Evolutionary conservation across 2,329 filamentous ascomycete genomes (phyloP).

Genomic region (Mollisiaceae sp.): DNA sequence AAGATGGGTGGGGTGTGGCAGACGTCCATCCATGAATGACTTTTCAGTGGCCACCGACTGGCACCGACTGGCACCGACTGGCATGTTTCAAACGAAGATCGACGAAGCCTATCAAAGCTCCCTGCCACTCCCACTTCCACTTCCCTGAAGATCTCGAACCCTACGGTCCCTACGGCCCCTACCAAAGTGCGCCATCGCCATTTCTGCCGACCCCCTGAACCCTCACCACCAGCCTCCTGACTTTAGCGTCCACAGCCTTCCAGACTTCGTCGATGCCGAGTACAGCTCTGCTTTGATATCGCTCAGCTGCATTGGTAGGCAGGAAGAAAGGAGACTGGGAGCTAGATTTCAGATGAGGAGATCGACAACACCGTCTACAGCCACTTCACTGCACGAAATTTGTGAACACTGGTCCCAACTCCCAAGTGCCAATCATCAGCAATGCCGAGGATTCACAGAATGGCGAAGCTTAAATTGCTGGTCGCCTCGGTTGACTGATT

Average conservation of each 20-base stretch:
- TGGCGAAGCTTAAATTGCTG: background rate
- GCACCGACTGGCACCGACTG: background rate
- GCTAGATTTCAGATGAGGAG: background rate
- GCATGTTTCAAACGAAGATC: slow-evolving; percentile 17
- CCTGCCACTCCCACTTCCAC: too few species aligned
- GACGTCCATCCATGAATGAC: background rate
- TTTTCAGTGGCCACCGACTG: background rate
- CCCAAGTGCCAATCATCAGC: background rate
- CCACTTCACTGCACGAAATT: slow-evolving; percentile 1
- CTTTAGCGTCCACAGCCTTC: background rate
- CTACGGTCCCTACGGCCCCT: background rate
- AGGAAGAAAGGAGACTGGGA: background rate
- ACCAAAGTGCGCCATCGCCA: background rate
- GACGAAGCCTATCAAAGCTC: slow-evolving; percentile 10
- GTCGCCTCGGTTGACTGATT: slow-evolving; percentile 4
- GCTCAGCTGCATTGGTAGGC: slow-evolving; percentile 4
- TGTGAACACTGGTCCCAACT: background rate
- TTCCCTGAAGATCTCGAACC: slow-evolving; percentile 19
- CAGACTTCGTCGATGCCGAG: slow-evolving; percentile 13
- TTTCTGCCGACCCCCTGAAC: slow-evolving; percentile 1
- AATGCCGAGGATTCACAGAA: background rate
- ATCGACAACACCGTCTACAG: slow-evolving; percentile 1
- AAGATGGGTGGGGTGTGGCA: background rate
- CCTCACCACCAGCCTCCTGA: slow-evolving; percentile 8
- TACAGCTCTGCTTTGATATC: background rate